These are phyloP conservation scores for Cyberlindnera mississippiensis DNA, from an alignment of 805 yeast genomes.

Conservation along the genomic window DNA sequence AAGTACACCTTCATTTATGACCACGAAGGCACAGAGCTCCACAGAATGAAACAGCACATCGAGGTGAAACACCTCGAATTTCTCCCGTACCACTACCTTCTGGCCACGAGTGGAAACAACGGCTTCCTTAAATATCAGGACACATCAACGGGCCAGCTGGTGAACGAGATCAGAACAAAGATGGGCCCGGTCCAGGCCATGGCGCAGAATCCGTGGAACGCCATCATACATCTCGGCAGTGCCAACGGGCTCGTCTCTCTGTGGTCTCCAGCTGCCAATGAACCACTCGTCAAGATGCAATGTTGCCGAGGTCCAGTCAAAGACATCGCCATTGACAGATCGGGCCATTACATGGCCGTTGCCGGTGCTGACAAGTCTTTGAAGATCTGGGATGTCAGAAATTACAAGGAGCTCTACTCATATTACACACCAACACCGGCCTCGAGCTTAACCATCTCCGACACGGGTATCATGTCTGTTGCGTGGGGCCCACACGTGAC, in stretches of 20 bases:
- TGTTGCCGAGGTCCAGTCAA: slow-evolving; percentile 85
- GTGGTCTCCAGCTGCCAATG: slow-evolving; percentile 88
- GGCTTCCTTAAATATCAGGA: slow-evolving; percentile 92
- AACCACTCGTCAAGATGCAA: slow-evolving; percentile 80
- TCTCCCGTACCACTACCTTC: slow-evolving; percentile 85
- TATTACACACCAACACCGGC: slow-evolving; percentile 81
- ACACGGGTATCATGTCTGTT: slow-evolving; percentile 81
- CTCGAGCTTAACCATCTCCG: slow-evolving; percentile 72
- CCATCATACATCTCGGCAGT: slow-evolving; percentile 90
- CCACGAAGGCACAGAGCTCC: slow-evolving; percentile 86
- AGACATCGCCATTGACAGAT: slow-evolving; percentile 81
- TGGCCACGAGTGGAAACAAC: slow-evolving; percentile 85
- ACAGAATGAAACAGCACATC: slow-evolving; percentile 83
- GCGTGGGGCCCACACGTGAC: slow-evolving; percentile 96
- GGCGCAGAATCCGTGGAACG: slow-evolving; percentile 94
- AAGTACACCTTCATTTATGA: slow-evolving; percentile 92
- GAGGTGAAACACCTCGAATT: slow-evolving; percentile 82
- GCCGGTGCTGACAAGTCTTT: slow-evolving; percentile 82
- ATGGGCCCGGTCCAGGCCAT: slow-evolving; percentile 86
- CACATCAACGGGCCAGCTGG: slow-evolving; percentile 86
- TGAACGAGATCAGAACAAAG: slow-evolving; percentile 80
- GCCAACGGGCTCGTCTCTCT: slow-evolving; percentile 87
- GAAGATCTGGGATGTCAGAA: slow-evolving; percentile 92
- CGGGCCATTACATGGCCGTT: slow-evolving; percentile 91
- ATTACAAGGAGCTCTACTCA: slow-evolving; percentile 65